Evolutionary conservation across 257 asterid species (phyloP).

Genomic region (Cordia subcordata): DNA sequence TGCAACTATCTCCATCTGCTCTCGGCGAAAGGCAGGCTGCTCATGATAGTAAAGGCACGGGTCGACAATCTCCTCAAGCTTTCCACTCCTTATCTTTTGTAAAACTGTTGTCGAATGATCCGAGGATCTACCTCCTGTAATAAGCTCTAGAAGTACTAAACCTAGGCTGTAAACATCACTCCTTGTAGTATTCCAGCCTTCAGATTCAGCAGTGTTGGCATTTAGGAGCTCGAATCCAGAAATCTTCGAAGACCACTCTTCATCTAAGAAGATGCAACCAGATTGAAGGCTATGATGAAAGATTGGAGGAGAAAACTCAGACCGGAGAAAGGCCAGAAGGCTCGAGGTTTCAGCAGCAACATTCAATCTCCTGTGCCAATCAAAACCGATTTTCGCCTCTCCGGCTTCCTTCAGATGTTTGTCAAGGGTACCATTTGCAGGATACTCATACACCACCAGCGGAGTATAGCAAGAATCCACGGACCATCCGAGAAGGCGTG

Average conservation of each 20-base stretch:
- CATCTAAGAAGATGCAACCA: slow-evolving; percentile 46
- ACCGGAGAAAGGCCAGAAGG: slow-evolving; percentile 55
- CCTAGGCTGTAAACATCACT: slow-evolving; percentile 57
- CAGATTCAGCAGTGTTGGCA: slow-evolving; percentile 6
- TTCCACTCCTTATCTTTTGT: slow-evolving; percentile 57
- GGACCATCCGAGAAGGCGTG: slow-evolving; percentile 58
- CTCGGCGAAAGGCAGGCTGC: slow-evolving; percentile 40
- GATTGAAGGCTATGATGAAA: slow-evolving; percentile 48
- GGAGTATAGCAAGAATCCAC: slow-evolving; percentile 33
- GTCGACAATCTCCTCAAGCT: slow-evolving; percentile 64
- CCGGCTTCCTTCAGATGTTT: slow-evolving; percentile 33
- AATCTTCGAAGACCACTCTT: slow-evolving; percentile 37
- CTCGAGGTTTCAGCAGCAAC: slow-evolving; percentile 47
- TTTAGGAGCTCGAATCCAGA: slow-evolving; percentile 40
- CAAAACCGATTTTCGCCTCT: slow-evolving; percentile 28
- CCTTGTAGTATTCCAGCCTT: slow-evolving; percentile 13
- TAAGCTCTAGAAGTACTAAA: slow-evolving; percentile 43
- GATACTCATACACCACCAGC: slow-evolving; percentile 45
- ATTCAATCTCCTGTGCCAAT: slow-evolving; percentile 49
- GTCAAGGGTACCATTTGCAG: slow-evolving; percentile 41
- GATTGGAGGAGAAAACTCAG: slow-evolving; percentile 53
- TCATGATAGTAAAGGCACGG: slow-evolving; percentile 64
- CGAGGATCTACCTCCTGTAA: slow-evolving; percentile 36
- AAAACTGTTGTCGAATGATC: slow-evolving; percentile 27
- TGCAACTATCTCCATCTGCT: slow-evolving; percentile 50